Percentiles rank a stretch among this genome's conserved stretches.
phyloP scores from a whole-genome alignment of 2,329 filamentous ascomycete genomes.

The Curvularia sp. region DNA sequence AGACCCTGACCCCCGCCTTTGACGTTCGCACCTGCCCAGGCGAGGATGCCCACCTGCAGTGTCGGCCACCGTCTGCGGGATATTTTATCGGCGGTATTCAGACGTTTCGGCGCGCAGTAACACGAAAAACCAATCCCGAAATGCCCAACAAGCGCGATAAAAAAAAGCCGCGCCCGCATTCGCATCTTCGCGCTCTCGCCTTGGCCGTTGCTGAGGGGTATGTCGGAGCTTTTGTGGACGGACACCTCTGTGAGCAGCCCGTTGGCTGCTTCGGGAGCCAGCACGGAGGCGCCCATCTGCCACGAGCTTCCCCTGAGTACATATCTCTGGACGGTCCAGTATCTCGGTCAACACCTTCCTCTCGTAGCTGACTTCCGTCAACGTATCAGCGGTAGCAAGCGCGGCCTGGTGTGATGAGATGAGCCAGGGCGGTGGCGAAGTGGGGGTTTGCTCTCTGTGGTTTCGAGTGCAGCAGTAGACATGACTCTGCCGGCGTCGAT shows the following conservation, averaged over 20 bases:
- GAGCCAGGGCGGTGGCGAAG: not conserved
- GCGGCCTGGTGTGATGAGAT: not conserved
- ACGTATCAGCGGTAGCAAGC: not conserved
- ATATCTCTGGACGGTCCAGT: not conserved
- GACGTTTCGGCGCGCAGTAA: not conserved
- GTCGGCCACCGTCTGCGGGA: not conserved
- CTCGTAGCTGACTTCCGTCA: not conserved
- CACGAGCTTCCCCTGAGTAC: not conserved
- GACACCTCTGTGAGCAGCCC: not conserved
- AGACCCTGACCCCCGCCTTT: slow-evolving; percentile 14
- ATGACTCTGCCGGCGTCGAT: not conserved
- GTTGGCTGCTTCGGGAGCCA: not conserved
- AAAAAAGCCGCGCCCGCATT: not conserved
- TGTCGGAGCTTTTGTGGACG: too few relatives aligned
- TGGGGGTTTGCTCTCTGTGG: slow-evolving; percentile 1
- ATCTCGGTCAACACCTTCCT: not conserved
- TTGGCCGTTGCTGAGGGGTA: too few relatives aligned
- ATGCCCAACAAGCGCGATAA: not conserved
- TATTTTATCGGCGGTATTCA: not conserved
- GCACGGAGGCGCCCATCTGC: not conserved
- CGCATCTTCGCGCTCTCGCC: too few relatives aligned
- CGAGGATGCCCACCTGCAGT: not conserved
- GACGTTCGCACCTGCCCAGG: slow-evolving; percentile 12
- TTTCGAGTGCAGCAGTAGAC: not conserved
- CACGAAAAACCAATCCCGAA: not conserved